A percentile compares a stretch with the other conserved stretches of the same genome.
These are phyloP conservation scores for Naganishia vaughanmartiniae DNA, from an alignment of 768 basidiomycete genomes.

Conservation along the genomic window DNA sequence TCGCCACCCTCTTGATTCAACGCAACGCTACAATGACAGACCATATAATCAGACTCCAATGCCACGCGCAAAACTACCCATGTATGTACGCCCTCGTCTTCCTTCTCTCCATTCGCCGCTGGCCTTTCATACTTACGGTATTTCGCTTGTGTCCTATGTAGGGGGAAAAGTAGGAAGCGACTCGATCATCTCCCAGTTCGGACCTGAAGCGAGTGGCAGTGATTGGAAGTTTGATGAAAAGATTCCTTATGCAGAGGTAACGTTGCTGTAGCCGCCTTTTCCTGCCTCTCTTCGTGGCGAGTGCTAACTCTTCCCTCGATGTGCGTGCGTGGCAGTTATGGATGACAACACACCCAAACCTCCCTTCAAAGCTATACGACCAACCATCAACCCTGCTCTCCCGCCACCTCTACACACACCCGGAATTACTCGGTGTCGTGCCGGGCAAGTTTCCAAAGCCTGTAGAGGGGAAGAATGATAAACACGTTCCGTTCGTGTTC, in stretches of 20 bases:
- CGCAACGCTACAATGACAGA: constrained; percentile 8
- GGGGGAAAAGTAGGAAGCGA: constrained; percentile 43
- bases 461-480: constrained; percentile 32
- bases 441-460: constrained; percentile 29
- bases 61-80: constrained; percentile 34
- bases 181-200: constrained; percentile 36
- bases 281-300: neutral
- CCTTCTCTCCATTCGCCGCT: neutral
- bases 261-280: no score
- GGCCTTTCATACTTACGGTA: neutral
- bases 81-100: constrained; percentile 25
- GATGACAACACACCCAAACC: constrained; percentile 46
- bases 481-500: constrained; percentile 46
- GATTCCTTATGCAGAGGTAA: constrained; percentile 41
- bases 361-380: constrained; percentile 37
- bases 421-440: constrained; percentile 36
- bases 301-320: no score
- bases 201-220: constrained; percentile 34
- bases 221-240: constrained; percentile 35
- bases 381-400: constrained; percentile 6
- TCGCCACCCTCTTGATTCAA: neutral
- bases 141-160: neutral
- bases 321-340: constrained; percentile 39
- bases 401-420: constrained; percentile 29
- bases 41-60: constrained; percentile 29